Base-by-base conservation (phyloP, 257 asterid genomes). In the Ilex asprella region DNA sequence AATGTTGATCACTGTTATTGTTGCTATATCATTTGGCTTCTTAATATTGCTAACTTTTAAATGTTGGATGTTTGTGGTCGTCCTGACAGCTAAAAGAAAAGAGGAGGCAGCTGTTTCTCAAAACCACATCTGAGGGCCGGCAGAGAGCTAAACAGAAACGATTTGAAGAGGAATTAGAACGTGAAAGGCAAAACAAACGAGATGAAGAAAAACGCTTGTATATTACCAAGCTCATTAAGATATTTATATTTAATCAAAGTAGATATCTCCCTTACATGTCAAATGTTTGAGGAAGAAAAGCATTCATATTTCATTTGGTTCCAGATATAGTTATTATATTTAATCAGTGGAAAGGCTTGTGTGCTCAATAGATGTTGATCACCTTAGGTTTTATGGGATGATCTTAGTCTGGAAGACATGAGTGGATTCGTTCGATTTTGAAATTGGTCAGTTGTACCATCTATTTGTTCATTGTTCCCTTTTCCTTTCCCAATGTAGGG, bases 181-280 rank as follows among this genome's bases (percentile, higher is more conserved):
- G 78, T 73, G 99, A 89, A 68, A 85, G 89, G 76, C 85, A 76
- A 76, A 84, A 79, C 83, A 85, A 89, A 79, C 71, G 85, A 59
- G 99, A 93, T 81, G 99, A 93, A 84, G 91, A 90, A 73, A 89
- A 79, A 75, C 95, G 99, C 68, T 66, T 85, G 96, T 91, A 84
- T 57, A 94, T 72, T 55, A 14, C 65, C 61, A 63, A 70, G 54
- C 63, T 61, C 41, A 35, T 15, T 12, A 11, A 21, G 57, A 2
- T 53, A 53, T 15, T 53, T 53, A 53, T 53, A 14, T 21, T 53
- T 15, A 53, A 4, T 53, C 57, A 53, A 2, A 49, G 41, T 4
- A 35, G 5, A 4, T 35, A 4, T 35, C 41, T 35, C 41, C 41
- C 8, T 35, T 35, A 35, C 41, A 35, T 4, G 8, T 35, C 8